Evolutionary conservation across 441 rosid genomes (phyloP), one percentile per base, ranked within the genome.

Genomic region (Gossypium trilobum): DNA sequence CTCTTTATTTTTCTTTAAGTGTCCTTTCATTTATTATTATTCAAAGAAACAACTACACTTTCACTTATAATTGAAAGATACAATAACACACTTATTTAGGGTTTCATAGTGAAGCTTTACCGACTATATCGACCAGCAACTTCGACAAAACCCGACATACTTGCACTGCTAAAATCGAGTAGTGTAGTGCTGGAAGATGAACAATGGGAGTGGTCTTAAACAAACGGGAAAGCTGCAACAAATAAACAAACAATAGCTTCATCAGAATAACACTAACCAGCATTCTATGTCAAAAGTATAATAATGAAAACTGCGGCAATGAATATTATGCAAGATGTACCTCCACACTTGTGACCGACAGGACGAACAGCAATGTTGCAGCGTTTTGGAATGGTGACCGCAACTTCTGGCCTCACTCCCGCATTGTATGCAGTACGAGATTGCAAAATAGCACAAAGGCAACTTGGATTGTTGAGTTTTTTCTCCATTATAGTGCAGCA

Each of bases 271-370:
- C 60, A 31, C 36, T 5, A 31, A 31, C 36, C 6, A 31, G 36
- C 36, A 31, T 31, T 31, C 5, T 5, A 0, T 31, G 1, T 0
- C 36, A 31, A 31, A 31, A 31, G 36, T 31, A 31, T 5, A 46
- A 44, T 44, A 44, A 44, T 44, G 2, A 44, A 2, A 13, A 31
- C 36, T 31, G 50, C 50, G 3, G 50, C n/a, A 44, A 44, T 13
- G 11, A 10, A 10, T 44, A 44, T 44, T 5, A 31, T 31, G 50
- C 11, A 13, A 54, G 14, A 31, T 75, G 4, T 62, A 91, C 95
- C 92, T 90, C 97, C 93, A 73, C 97, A 93, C 78, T 86, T 82
- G 87, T 87, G 86, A 68, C 96, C 98, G 7, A 86, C 79, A 1
- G 97, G 98, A 60, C 95, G 93, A 79, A 81, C 80, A 67, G 76